These are phyloP conservation scores for Bathelium albidoporum DNA, from an alignment of 495 filamentous ascomycete species.

Conservation along the genomic window DNA sequence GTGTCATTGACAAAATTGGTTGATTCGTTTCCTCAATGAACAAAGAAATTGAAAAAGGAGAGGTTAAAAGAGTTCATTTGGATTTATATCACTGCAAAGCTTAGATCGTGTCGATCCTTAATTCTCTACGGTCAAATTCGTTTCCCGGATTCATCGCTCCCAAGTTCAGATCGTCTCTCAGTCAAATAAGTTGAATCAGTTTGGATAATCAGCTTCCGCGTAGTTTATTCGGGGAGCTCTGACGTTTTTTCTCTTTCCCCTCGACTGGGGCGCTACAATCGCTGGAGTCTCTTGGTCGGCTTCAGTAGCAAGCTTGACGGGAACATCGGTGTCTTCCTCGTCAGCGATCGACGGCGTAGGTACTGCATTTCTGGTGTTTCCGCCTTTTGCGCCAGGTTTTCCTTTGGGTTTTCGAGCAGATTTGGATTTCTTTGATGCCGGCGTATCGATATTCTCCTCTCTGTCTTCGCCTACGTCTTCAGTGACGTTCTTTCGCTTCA, in stretches of 20 bases:
- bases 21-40: no score
- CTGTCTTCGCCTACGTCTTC: slow-evolving; percentile 3
- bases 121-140: no score
- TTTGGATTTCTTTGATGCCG: slow-evolving; percentile 1
- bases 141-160: no score
- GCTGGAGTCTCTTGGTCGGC: background rate
- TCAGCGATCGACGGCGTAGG: background rate
- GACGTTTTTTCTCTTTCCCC: background rate
- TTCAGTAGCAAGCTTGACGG: background rate
- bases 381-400: background rate
- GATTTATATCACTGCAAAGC: background rate
- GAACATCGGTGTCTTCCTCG: background rate
- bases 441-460: slow-evolving; percentile 1
- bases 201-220: background rate
- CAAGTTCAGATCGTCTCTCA: no score
- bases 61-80: background rate
- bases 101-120: background rate
- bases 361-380: background rate
- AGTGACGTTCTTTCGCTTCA: slow-evolving; percentile 9
- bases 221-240: background rate
- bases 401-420: background rate
- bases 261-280: background rate
- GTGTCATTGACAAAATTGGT: background rate
- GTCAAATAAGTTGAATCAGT: background rate
- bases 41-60: background rate